These are phyloP conservation scores for Chaetomium cochliodes DNA, from an alignment of 495 filamentous ascomycete species.

Conservation along the genomic window DNA sequence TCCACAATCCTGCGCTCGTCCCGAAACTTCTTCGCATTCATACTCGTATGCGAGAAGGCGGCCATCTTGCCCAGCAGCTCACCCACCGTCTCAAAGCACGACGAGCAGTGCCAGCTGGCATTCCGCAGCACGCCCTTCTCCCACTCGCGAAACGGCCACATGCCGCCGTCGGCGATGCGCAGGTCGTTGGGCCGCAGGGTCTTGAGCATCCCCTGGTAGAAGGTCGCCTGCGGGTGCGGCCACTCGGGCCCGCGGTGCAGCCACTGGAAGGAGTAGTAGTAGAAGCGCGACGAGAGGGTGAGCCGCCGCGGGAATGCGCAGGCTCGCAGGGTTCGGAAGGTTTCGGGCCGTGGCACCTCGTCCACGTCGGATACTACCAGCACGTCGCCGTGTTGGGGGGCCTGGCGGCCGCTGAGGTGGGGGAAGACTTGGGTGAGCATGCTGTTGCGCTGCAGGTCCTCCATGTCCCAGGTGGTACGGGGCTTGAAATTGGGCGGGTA, in stretches of 20 bases:
- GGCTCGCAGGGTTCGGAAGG: constrained; percentile 44
- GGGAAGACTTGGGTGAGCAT: constrained; percentile 53
- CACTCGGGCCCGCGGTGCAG: constrained; percentile 52
- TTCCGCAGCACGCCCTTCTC: constrained; percentile 46
- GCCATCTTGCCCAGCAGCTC: constrained; percentile 54
- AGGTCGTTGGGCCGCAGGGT: constrained; percentile 53
- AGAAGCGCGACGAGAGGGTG: constrained; percentile 53
- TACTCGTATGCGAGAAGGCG: constrained; percentile 50
- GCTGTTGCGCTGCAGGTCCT: constrained; percentile 54
- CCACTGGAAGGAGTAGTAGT: constrained; percentile 60
- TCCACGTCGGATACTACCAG: constrained; percentile 52
- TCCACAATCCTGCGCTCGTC: constrained; percentile 46
- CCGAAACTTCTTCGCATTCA: constrained; percentile 45
- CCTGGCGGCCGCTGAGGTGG: constrained; percentile 33
- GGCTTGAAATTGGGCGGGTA: constrained; percentile 41
- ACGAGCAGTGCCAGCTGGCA: constrained; percentile 57
- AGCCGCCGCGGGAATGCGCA: constrained; percentile 53
- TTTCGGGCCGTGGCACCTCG: constrained; percentile 52
- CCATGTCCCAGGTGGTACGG: constrained; percentile 44
- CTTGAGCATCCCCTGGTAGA: constrained; percentile 43
- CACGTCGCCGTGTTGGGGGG: constrained; percentile 41
- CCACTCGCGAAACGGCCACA: constrained; percentile 33
- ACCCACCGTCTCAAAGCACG: constrained; percentile 51
- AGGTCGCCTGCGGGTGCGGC: constrained; percentile 57
- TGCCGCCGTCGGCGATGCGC: constrained; percentile 43